These are phyloP conservation scores for Botryotinia calthae DNA, from an alignment of 2,329 filamentous ascomycete genomes.

Conservation along the genomic window DNA sequence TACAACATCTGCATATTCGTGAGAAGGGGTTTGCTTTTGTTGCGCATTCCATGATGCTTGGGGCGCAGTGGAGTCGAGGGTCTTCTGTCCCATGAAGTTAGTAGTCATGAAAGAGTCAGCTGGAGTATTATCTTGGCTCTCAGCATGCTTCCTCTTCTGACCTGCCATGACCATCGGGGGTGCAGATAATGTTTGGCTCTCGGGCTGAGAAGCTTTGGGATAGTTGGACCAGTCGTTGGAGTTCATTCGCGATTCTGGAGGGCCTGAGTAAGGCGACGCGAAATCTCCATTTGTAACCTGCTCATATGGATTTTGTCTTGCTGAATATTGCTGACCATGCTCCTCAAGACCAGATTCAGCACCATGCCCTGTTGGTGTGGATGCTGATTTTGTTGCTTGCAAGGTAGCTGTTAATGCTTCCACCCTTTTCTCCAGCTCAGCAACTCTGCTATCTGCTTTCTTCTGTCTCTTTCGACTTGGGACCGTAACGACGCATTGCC, in stretches of 20 bases:
- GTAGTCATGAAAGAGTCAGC: slow-evolving; percentile 18
- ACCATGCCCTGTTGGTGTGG: slow-evolving; percentile 17
- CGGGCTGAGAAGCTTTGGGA: slow-evolving; percentile 32
- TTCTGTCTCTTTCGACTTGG: slow-evolving; percentile 46
- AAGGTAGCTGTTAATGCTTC: slow-evolving; percentile 42
- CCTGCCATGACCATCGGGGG: slow-evolving; percentile 39
- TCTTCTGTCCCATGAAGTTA: slow-evolving; percentile 8
- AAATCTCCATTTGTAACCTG: slow-evolving; percentile 38
- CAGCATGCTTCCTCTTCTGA: slow-evolving; percentile 38
- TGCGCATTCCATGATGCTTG: slow-evolving; percentile 8
- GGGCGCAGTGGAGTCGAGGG: background rate
- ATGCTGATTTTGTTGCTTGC: slow-evolving; percentile 34
- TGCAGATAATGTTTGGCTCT: slow-evolving; percentile 28
- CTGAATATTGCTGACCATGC: slow-evolving; percentile 1
- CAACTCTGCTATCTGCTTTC: slow-evolving; percentile 46
- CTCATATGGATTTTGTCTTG: slow-evolving; percentile 35
- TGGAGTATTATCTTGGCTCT: slow-evolving; percentile 27
- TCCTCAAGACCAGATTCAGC: slow-evolving; percentile 22
- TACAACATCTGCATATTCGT: slow-evolving; percentile 45
- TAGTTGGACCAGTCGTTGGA: slow-evolving; percentile 32
- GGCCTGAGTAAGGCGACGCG: slow-evolving; percentile 27
- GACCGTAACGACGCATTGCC: slow-evolving; percentile 42
- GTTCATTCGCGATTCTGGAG: slow-evolving; percentile 28
- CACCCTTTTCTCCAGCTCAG: slow-evolving; percentile 46
- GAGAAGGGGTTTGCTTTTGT: slow-evolving; percentile 24